phyloP scores from a whole-genome alignment of 1,139 yeast genomes.

The Arxiozyma heterogenica region DNA sequence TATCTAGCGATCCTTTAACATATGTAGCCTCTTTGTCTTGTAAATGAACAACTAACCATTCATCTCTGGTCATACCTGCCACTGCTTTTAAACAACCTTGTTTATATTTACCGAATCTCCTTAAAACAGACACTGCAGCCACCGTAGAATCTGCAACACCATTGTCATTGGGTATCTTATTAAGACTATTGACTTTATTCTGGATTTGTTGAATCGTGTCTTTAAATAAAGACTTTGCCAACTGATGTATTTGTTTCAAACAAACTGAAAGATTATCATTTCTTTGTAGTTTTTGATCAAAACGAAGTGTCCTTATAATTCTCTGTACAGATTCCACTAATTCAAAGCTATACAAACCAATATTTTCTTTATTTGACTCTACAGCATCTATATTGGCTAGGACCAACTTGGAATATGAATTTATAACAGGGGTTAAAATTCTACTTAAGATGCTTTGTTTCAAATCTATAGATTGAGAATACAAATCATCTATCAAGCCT shows the following conservation, averaged over 20 bases:
- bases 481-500: constrained; percentile 37
- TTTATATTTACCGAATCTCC: constrained; percentile 56
- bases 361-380: constrained; percentile 32
- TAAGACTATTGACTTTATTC: constrained; percentile 37
- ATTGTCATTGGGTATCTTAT: constrained; percentile 46
- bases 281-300: constrained; percentile 18
- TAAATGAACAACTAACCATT: constrained; percentile 57
- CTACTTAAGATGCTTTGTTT: constrained; percentile 36
- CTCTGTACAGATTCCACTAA: constrained; percentile 34
- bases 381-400: constrained; percentile 32
- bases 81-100: constrained; percentile 48
- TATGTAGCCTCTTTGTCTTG: constrained; percentile 24
- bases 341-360: constrained; percentile 40
- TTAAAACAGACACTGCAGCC: constrained; percentile 53
- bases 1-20: constrained; percentile 7
- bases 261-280: constrained; percentile 13
- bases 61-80: constrained; percentile 44
- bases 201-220: constrained; percentile 49
- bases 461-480: constrained; percentile 30
- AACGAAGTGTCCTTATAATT: constrained; percentile 24
- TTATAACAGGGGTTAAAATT: constrained; percentile 32
- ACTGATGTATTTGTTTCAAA: constrained; percentile 16
- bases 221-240: constrained; percentile 41
- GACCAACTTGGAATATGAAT: constrained; percentile 32
- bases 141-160: constrained; percentile 65